Conservation (phyloP, 1,284 basidiomycete species). For the Irpex lacteus region DNA sequence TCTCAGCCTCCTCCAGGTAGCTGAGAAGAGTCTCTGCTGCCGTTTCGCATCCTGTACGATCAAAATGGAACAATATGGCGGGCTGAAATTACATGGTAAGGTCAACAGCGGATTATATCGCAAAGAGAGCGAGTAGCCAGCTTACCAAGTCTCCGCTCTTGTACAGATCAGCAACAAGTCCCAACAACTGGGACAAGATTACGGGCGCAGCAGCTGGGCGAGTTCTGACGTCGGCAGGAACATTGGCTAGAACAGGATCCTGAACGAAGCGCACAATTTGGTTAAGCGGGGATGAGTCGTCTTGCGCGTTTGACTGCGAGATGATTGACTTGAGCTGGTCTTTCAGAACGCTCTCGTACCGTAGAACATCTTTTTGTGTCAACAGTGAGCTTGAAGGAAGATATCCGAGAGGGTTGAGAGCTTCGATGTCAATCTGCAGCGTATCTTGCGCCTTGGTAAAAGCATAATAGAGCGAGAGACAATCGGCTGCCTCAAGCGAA, state of each 20-base stretch:
- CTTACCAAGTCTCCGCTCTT: constrained; percentile 48
- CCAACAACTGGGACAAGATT: constrained; percentile 44
- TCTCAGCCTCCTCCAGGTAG: constrained; percentile 41
- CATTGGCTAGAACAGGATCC: constrained; percentile 32
- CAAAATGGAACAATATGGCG: constrained; percentile 66
- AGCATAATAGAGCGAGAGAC: constrained; percentile 47
- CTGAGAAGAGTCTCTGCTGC: constrained; percentile 41
- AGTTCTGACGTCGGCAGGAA: constrained; percentile 26
- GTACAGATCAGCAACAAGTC: constrained; percentile 55
- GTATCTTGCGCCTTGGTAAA: constrained; percentile 20
- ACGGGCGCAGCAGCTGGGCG: constrained; percentile 25
- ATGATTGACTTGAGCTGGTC: constrained; percentile 38
- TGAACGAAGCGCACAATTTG: constrained; percentile 40
- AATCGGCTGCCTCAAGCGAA: constrained; percentile 57
- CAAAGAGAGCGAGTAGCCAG: constrained; percentile 4
- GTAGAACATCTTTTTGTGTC: constrained; percentile 55
- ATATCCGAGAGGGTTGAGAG: constrained; percentile 44
- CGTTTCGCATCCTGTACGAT: constrained; percentile 55
- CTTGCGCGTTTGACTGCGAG: constrained; percentile 33
- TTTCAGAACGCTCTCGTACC: constrained; percentile 56
- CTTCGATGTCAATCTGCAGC: constrained; percentile 27
- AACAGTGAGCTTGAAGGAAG: constrained; percentile 41
- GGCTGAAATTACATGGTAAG: constrained; percentile 37
- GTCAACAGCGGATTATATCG: background rate
- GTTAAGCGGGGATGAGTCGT: constrained; percentile 34